Base-by-base conservation (phyloP, 768 basidiomycete genomes). In the Kwoniella heveanensis region DNA sequence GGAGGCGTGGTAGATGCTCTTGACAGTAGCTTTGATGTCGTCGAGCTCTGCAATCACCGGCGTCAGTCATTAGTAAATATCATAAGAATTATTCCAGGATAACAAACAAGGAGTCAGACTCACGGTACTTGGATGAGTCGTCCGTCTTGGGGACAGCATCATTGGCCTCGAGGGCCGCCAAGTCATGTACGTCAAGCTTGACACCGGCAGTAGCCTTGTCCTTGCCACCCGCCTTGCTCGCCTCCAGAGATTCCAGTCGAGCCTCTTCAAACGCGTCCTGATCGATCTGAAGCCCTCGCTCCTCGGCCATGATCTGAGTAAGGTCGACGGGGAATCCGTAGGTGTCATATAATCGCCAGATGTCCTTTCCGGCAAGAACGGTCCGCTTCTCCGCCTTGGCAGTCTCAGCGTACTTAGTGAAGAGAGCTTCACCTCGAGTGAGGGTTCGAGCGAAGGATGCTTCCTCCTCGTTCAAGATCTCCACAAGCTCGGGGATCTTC, bases 291-390 rank as follows among this genome's bases (percentile, higher is more conserved):
- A 99, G 83, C 1, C 88, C 88, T 27, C 91, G 82, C 76, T 99
- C 96, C 78, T 94, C 91, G 3, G 96, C 96, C 96, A 99, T 98
- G 62, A 99, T 84, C 54, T 89, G 88, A 0, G 96, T 99, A 54
- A 99, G 82, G 77, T 99, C 96, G 46, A 91, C 92, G 0, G 96
- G 96, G 83, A 99, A 99, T 54, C 96, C 96, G 77, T 90, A 99
- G 1, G 96, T 98, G 78, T 99, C 96, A 78, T 98, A 98, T 54
- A 99, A 81, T 26, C 91, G 86, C 96, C 96, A 99, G 36, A 97
- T 91, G 74, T 99, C 95, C 70, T 88, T 90, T 25, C 96, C 96
- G 63, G 83, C 87, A 29, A 99, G 86, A 69, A 87, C 85, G 39
- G 82, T 88, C 4, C 81, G 72, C 8, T 87, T 88, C 52, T 84